Evolutionary conservation across 1,284 basidiomycete genomes (phyloP).

Genomic region (Cryptococcus sp.): DNA sequence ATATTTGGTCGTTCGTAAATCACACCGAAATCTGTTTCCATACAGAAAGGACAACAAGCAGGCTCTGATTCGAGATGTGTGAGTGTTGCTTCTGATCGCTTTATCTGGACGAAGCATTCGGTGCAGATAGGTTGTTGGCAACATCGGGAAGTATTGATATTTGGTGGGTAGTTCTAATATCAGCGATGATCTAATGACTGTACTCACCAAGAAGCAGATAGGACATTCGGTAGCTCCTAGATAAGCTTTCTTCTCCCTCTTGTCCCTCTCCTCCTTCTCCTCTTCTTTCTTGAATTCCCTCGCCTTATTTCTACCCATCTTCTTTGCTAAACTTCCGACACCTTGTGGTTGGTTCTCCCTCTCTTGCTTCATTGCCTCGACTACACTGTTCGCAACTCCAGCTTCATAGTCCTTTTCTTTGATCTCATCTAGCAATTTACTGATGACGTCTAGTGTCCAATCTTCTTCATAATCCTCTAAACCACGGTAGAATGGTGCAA

Average conservation of each 20-base stretch:
- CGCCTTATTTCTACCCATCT: constrained; percentile 21
- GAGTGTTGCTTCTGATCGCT: constrained; percentile 85
- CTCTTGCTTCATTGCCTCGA: constrained; percentile 30
- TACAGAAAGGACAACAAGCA: constrained; percentile 93
- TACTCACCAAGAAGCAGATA: constrained; percentile 94
- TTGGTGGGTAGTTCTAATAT: constrained; percentile 69
- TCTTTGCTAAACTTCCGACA: constrained; percentile 24
- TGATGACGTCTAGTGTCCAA: constrained; percentile 78
- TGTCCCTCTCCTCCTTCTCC: constrained; percentile 53
- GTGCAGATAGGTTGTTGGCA: constrained; percentile 98
- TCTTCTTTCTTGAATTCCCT: constrained; percentile 1
- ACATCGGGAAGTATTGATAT: constrained; percentile 94
- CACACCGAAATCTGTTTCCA: constrained; percentile 93
- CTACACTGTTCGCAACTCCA: constrained; percentile 32
- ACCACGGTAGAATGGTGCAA: constrained; percentile 94
- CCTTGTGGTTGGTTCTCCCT: constrained; percentile 17
- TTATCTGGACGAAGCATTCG: constrained; percentile 99
- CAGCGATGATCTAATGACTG: constrained; percentile 1
- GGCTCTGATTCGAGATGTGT: constrained; percentile 89
- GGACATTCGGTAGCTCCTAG: constrained; percentile 89
- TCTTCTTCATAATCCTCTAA: constrained; percentile 85
- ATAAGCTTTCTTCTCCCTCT: constrained; percentile 69
- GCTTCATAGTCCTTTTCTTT: constrained; percentile 35
- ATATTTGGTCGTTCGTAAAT: constrained; percentile 71
- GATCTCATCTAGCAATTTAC: constrained; percentile 42